phyloP scores from a whole-genome alignment of 441 rosid species.

The Syzygium malaccense region DNA sequence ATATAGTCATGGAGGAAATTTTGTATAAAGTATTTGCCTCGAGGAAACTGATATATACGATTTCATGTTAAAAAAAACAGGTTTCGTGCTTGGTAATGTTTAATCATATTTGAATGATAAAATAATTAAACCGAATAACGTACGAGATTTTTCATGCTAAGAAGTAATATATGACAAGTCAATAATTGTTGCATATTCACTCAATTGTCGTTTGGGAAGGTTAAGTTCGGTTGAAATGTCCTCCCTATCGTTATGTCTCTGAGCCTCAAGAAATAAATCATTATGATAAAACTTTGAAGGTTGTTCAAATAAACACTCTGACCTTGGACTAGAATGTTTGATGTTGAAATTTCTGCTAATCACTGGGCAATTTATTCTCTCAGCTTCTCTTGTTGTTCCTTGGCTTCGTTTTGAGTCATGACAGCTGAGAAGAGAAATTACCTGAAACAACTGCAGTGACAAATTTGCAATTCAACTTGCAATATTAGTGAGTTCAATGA shows the following conservation, averaged over 20 bases:
- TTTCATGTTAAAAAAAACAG: not conserved
- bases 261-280: not conserved
- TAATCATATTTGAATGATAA: not conserved
- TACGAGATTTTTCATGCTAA: not conserved
- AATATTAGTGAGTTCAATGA: not conserved
- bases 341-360: not conserved
- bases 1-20: not conserved
- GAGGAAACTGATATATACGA: not conserved
- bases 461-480: not conserved
- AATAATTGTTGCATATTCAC: not conserved
- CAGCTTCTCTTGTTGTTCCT: not conserved
- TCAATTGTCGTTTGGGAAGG: not conserved
- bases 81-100: not conserved
- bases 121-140: not conserved
- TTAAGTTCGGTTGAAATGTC: not conserved
- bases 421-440: not conserved
- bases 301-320: not conserved
- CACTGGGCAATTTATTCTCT: not conserved
- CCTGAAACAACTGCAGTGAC: not conserved
- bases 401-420: not conserved
- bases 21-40: not conserved
- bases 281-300: not conserved
- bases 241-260: not conserved
- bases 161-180: not conserved
- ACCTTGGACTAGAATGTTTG: not conserved